Conservation (phyloP, 352 stramenopile species). For the Bremia lactucae region DNA sequence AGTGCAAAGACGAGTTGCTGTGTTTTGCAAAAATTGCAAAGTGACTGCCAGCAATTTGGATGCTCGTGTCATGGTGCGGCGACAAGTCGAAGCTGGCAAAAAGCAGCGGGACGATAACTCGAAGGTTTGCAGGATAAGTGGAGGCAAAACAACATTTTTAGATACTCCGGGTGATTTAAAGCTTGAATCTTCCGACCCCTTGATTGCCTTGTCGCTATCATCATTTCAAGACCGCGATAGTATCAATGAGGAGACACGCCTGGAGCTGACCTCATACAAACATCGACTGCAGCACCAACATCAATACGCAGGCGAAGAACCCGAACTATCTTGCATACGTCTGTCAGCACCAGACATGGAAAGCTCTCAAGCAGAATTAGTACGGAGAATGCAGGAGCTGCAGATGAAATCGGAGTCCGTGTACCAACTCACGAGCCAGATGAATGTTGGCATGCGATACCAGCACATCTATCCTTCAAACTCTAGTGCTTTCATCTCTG, state of each 20-base stretch:
- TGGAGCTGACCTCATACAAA: conserved; percentile 10
- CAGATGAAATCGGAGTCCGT: conserved; percentile 42
- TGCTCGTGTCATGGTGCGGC: conserved; percentile 15
- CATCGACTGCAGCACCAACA: conserved; percentile 9
- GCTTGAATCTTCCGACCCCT: conserved; percentile 9
- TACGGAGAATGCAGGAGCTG: conserved; percentile 44
- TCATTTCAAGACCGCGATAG: conserved; percentile 12
- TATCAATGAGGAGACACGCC: conserved; percentile 9
- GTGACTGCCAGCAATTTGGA: conserved; percentile 16
- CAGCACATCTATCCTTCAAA: conserved; percentile 4
- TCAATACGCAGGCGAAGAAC: conserved; percentile 7
- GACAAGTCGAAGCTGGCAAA: conserved; percentile 3
- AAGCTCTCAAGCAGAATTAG: conserved; percentile 15
- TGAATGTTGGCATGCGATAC: conserved; percentile 16
- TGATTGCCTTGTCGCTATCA: conserved; percentile 11
- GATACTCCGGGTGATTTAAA: conserved; percentile 2
- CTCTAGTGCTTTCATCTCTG: conserved; percentile 12
- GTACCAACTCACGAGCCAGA: conserved; percentile 49
- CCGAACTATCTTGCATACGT: conserved; percentile 8
- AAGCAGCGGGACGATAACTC: background rate
- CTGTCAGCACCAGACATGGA: background rate
- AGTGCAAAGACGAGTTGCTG: conserved; percentile 16
- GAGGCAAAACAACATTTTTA: conserved; percentile 1
- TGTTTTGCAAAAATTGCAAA: conserved; percentile 54
- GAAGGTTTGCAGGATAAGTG: conserved; percentile 6